Base-by-base conservation (phyloP, 1,284 basidiomycete genomes). In the Ceratobasidium sp. region DNA sequence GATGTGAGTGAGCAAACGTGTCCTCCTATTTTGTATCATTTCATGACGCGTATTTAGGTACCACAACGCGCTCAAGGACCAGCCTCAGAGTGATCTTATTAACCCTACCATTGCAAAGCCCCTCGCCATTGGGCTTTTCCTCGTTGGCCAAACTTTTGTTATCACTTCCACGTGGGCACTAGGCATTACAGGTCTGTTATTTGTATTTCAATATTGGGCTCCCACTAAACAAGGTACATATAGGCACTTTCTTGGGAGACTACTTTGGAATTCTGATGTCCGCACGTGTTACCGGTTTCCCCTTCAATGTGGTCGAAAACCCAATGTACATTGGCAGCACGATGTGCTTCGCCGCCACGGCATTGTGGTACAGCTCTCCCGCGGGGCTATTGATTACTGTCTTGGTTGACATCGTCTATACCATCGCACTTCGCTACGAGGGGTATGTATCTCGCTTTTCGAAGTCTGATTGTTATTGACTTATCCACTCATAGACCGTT, bases 231-330 rank as follows among this genome's bases (percentile, higher is more conserved):
- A 18, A 13, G 7, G 46, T 18, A 13, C 46, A 49, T 49, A 0
- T 77, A 85, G 86, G 86, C 61, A 97, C 95, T 1, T 97, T 96
- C 88, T 90, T 98, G 63, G 97, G 97, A 5, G 97, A 99, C 87
- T 99, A 99, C 87, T 99, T 98, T 86, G 97, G 97, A n/a, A 99
- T 99, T 82, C 88, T 99, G 76, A 98, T 98, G 96, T 92, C 96
- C 84, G 89, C 94, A 78, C 88, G 92, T 33, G 93, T 95, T 6
- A 90, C 92, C 84, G 93, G 94, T 26, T 99, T 99, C 87, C 97
- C 97, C 0, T 99, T 99, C 90, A 98, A 97, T 84, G 90, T 98
- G 70, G 89, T 97, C 79, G 89, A 91, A 60, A 93, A 98, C 86
- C 97, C 97, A 0, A 99, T 99, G 97, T 99, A 99, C 83, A 93